Evolutionary conservation across 768 basidiomycete species (phyloP).

Genomic region (Auricularia sp.): DNA sequence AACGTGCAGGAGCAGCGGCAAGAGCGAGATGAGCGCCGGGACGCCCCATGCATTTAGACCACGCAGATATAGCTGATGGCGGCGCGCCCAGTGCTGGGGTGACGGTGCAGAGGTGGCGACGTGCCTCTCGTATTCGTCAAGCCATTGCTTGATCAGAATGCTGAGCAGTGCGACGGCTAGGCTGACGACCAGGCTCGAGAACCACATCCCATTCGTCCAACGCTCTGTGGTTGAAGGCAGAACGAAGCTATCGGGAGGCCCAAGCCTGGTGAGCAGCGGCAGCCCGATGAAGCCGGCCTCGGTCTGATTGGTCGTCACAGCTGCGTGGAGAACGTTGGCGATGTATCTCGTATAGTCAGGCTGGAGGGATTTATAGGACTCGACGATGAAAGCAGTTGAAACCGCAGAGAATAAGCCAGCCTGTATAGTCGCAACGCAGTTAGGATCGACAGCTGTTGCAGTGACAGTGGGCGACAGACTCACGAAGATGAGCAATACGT

Average conservation of each 20-base stretch:
- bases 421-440: background rate
- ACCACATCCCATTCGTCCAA: background rate
- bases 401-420: conserved; percentile 9
- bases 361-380: conserved; percentile 2
- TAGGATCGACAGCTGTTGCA: background rate
- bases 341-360: conserved; percentile 1
- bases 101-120: background rate
- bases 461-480: no score
- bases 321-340: background rate
- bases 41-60: background rate
- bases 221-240: background rate
- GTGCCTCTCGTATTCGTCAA: background rate
- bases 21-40: background rate
- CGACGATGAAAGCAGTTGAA: conserved; percentile 5
- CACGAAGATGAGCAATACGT: conserved; percentile 11
- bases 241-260: background rate
- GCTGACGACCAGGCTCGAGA: background rate
- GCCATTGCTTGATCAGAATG: conserved; percentile 1
- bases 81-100: background rate
- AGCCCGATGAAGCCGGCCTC: background rate
- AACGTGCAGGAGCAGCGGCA: conserved; percentile 1
- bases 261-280: background rate
- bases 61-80: background rate
- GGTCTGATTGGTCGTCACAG: background rate
- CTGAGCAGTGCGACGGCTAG: background rate